These are phyloP conservation scores for Haplographium delicatum DNA, from an alignment of 495 filamentous ascomycete genomes.

Conservation along the genomic window DNA sequence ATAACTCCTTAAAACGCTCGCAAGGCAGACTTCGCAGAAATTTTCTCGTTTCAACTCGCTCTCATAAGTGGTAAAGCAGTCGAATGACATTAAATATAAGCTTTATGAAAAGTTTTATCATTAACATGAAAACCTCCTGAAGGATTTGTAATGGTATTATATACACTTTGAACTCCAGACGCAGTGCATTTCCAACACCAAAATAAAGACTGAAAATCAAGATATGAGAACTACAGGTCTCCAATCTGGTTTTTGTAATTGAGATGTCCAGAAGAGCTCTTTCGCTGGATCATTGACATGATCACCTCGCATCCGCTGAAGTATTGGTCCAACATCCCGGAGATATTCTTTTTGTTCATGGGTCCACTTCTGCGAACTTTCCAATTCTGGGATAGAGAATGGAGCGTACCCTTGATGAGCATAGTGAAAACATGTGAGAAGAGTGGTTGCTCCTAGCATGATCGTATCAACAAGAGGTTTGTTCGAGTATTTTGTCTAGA, in stretches of 20 bases:
- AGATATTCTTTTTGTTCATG: conserved; percentile 5
- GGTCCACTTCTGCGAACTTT: conserved; percentile 7
- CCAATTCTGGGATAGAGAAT: conserved; percentile 5
- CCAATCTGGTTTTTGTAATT: conserved; percentile 5
- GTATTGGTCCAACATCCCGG: neutral
- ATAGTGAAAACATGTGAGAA: conserved; percentile 14
- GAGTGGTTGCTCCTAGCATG: conserved; percentile 10
- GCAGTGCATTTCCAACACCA: neutral
- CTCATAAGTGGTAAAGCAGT: too few species aligned
- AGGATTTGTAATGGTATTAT: too few species aligned
- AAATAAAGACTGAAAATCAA: neutral
- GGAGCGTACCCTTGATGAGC: conserved; percentile 15
- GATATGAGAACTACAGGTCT: conserved; percentile 7
- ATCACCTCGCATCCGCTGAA: neutral
- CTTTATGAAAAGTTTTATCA: too few species aligned
- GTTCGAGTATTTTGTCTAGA: conserved; percentile 15
- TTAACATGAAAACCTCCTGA: too few species aligned
- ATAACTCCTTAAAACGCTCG: too few species aligned
- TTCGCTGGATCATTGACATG: conserved; percentile 6
- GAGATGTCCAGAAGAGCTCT: conserved; percentile 16
- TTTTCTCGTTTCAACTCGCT: too few species aligned
- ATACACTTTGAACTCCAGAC: too few species aligned
- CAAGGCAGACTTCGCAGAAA: too few species aligned
- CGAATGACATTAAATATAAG: too few species aligned
- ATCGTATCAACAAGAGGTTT: conserved; percentile 13